Evolutionary conservation across 208 protist genomes (phyloP).

Genomic region (Acanthamoeba triangularis): DNA sequence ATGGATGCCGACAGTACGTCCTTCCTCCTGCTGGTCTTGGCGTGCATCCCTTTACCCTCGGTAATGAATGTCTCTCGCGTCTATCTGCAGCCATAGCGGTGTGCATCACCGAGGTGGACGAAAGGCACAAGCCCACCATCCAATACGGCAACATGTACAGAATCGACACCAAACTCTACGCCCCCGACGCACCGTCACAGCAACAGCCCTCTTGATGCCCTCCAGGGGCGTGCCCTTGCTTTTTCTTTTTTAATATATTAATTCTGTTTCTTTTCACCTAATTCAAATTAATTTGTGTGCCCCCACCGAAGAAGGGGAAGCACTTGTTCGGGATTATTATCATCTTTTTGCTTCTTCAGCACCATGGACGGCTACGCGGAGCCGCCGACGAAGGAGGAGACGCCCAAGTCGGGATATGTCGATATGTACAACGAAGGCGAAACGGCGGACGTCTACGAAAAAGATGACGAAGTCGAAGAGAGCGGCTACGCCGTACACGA

Average conservation of each 20-base stretch:
- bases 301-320: too few relatives aligned
- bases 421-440: neutral
- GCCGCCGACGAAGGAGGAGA: neutral
- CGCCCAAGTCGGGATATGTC: neutral
- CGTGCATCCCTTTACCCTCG: neutral
- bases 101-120: conserved; percentile 83
- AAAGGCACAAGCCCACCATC: conserved; percentile 81
- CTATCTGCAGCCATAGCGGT: conserved; percentile 82
- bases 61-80: too few relatives aligned
- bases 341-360: neutral
- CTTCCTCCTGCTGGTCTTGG: neutral
- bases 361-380: conserved; percentile 40
- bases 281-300: neutral
- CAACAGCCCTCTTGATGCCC: neutral
- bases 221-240: neutral
- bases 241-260: neutral
- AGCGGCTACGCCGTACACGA: neutral
- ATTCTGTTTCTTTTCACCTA: neutral
- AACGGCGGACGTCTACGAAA: neutral
- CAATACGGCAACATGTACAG: conserved; percentile 87
- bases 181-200: conserved; percentile 49
- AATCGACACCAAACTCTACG: conserved; percentile 79
- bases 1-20: conserved; percentile 78
- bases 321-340: too few relatives aligned
- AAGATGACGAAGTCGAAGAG: neutral